Evolutionary conservation across 495 filamentous ascomycete genomes (phyloP), one percentile per base, ranked within the genome.

Genomic region (Aspergillus bridgeri): DNA sequence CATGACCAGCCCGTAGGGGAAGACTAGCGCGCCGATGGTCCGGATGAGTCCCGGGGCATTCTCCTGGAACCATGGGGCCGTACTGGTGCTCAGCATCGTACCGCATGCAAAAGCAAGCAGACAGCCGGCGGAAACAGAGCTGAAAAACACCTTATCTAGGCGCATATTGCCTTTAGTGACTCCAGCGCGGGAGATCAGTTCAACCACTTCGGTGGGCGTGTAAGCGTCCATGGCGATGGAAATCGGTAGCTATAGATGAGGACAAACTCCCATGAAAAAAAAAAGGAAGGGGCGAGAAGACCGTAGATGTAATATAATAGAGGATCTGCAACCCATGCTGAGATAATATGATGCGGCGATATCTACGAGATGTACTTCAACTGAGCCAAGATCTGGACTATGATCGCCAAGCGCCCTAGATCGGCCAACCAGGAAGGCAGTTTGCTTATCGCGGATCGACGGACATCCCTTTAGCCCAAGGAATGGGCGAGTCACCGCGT

Each of bases 11-110:
- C 83, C 83, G 46, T 82, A 77, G 1, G 82, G 83, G 56, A 86
- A 87, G 22, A 86, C 73, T 44, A 84, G 57, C 2, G 81, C 79
- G 22, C 73, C 67, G 50, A 85, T 75, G 2, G 78, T 82, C 11
- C 81, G 76, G 44, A 88, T 79, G 46, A 87, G 65, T 2, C 85
- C 83, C 0, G 79, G 77, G 6, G 83, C 83, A 63, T 86, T 86
- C 9, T 81, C 76, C 48, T 80, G 73, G 55, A 79, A 85, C 84
- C 85, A 88, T 1, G 83, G 79, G 1, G 81, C 67, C 3, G 80
- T 68, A 56, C 75, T 82, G 23, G 79, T 80, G 48, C 72, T 77
- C n/a, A 86, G 69, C 2, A 69, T 59, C 2, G 78, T 77, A 6
- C 79, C 82, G 42, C 76, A 81, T 6, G 77, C 81, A 54, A 84